Evolutionary conservation across 1,284 basidiomycete species (phyloP).

Genomic region (Boletus semigastroideus): DNA sequence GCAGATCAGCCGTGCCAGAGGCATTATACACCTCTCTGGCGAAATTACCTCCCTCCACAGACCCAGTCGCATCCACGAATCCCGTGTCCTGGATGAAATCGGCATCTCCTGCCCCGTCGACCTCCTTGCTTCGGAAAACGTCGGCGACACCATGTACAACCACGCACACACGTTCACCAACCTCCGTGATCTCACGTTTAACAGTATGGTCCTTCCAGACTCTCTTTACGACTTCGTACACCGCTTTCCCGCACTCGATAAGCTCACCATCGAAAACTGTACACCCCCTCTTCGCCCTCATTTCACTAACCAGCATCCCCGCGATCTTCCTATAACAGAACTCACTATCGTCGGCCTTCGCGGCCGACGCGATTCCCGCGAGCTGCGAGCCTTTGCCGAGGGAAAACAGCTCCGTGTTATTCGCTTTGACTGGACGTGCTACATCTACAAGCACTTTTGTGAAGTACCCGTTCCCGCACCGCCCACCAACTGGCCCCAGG

Average conservation of each 20-base stretch:
- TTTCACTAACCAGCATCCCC: constrained; percentile 25
- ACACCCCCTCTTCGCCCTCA: constrained; percentile 25
- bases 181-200: constrained; percentile 35
- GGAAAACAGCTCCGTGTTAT: constrained; percentile 35
- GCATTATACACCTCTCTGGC: constrained; percentile 19
- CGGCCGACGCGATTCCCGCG: constrained; percentile 22
- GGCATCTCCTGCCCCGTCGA: constrained; percentile 24
- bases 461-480: neutral
- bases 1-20: constrained; percentile 28
- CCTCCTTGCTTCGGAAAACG: constrained; percentile 25
- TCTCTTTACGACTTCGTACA: constrained; percentile 36
- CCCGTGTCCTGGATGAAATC: constrained; percentile 26
- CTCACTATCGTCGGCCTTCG: constrained; percentile 34
- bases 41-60: constrained; percentile 14
- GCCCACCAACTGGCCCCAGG: constrained; percentile 16
- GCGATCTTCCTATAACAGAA: constrained; percentile 38
- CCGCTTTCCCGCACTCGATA: constrained; percentile 34
- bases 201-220: constrained; percentile 34
- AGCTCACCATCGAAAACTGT: constrained; percentile 38
- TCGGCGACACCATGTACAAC: constrained; percentile 31
- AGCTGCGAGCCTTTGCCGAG: constrained; percentile 29
- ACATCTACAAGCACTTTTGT: constrained; percentile 36
- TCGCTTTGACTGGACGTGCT: constrained; percentile 40
- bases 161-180: constrained; percentile 33
- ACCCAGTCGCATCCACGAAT: constrained; percentile 22